These are phyloP conservation scores for Geosiphon pyriformis DNA, from an alignment of 192 early-diverging fungal genomes.

Conservation along the genomic window DNA sequence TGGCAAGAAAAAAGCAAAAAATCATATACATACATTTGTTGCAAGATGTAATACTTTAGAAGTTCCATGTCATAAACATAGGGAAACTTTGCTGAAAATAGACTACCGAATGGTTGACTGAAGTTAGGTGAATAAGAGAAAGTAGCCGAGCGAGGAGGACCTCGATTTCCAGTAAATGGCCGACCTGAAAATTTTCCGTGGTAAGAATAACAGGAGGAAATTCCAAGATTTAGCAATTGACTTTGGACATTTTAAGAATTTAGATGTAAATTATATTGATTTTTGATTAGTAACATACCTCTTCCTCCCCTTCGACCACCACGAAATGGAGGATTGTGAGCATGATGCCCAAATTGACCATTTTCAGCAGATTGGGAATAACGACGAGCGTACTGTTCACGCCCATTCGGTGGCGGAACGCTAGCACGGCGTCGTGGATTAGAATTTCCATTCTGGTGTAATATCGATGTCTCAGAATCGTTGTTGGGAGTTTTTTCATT, in stretches of 20 bases:
- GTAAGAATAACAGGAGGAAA: background rate
- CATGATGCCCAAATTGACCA: slow-evolving; percentile 16
- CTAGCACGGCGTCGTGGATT: slow-evolving; percentile 20
- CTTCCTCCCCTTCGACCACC: slow-evolving; percentile 21
- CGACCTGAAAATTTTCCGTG: slow-evolving; percentile 7
- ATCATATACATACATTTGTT: slow-evolving; percentile 50
- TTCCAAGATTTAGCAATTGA: background rate
- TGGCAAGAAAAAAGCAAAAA: background rate
- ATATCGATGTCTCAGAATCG: slow-evolving; percentile 9
- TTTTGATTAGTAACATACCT: background rate
- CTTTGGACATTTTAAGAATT: background rate
- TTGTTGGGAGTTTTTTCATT: slow-evolving; percentile 15
- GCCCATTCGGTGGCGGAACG: slow-evolving; percentile 11
- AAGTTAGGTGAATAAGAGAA: slow-evolving; percentile 5
- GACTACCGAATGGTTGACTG: background rate
- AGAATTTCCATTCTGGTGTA: background rate
- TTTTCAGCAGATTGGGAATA: slow-evolving; percentile 20
- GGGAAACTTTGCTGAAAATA: slow-evolving; percentile 8
- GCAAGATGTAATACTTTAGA: slow-evolving; percentile 52
- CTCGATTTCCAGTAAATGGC: slow-evolving; percentile 9
- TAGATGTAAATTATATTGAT: background rate
- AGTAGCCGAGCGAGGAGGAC: slow-evolving; percentile 15
- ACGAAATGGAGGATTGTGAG: slow-evolving; percentile 5
- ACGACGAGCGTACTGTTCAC: slow-evolving; percentile 13
- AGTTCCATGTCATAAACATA: slow-evolving; percentile 35